Evolutionary conservation across 2,329 filamentous ascomycete species (phyloP).

Genomic region (Pseudogymnoascus sp.): DNA sequence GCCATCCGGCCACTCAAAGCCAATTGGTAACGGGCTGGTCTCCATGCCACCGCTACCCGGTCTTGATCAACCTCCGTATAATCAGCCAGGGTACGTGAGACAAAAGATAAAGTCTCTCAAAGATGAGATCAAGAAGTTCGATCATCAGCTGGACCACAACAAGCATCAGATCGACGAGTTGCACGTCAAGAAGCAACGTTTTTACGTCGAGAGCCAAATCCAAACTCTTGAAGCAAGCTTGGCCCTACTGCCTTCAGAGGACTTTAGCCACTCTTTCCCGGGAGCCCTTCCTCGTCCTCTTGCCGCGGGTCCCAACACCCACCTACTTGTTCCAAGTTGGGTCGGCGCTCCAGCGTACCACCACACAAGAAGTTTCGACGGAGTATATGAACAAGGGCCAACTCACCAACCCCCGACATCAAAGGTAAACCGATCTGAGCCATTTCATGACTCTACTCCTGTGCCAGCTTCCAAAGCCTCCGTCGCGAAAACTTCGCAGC

Average conservation of each 20-base stretch:
- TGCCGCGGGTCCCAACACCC: background rate
- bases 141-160: conserved; percentile 53
- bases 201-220: conserved; percentile 31
- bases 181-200: conserved; percentile 37
- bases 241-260: conserved; percentile 2
- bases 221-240: conserved; percentile 19
- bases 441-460: background rate
- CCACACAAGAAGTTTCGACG: background rate
- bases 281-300: background rate
- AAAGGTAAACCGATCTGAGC: conserved; percentile 10
- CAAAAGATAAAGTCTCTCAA: conserved; percentile 32
- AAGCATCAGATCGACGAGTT: conserved; percentile 53
- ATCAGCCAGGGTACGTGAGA: conserved; percentile 10
- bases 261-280: background rate
- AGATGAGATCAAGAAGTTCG: conserved; percentile 44
- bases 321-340: background rate
- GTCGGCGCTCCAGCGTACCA: background rate
- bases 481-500: background rate
- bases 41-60: background rate
- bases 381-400: background rate
- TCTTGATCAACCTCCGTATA: background rate
- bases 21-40: background rate
- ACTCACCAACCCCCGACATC: background rate
- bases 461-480: background rate
- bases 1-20: background rate